phyloP scores from a whole-genome alignment of 306 rosid genomes.

The Carpinus fangiana region DNA sequence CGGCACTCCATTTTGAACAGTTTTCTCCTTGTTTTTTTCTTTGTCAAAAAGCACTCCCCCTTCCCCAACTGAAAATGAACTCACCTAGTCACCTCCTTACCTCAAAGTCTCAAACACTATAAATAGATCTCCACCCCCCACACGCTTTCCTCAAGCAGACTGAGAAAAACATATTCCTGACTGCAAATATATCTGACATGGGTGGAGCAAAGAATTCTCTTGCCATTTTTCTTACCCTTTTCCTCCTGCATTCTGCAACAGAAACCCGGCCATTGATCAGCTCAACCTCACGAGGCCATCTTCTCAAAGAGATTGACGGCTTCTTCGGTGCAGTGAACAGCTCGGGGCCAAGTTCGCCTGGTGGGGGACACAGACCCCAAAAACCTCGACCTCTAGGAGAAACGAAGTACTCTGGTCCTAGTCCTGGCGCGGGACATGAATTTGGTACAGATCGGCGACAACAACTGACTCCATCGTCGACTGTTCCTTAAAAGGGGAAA shows the following conservation, averaged over 20 bases:
- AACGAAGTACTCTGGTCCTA: conserved; percentile 44
- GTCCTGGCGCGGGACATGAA: conserved; percentile 45
- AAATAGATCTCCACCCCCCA: conserved; percentile 36
- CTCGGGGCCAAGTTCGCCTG: conserved; percentile 35
- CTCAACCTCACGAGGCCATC: neutral
- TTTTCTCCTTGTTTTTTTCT: neutral
- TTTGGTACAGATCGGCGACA: neutral
- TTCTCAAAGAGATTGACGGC: conserved; percentile 20
- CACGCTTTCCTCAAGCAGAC: conserved; percentile 18
- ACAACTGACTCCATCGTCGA: neutral
- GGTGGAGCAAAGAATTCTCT: conserved; percentile 34
- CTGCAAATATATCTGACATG: conserved; percentile 32
- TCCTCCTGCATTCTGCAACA: conserved; percentile 15
- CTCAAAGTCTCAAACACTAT: conserved; percentile 29
- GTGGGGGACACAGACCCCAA: conserved; percentile 25
- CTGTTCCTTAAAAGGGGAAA: neutral
- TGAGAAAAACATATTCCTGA: conserved; percentile 5
- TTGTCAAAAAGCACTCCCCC: neutral
- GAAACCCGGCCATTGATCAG: conserved; percentile 41
- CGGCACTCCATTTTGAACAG: conserved; percentile 28
- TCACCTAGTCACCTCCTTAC: neutral
- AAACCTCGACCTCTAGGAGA: conserved; percentile 8
- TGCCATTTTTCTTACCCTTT: conserved; percentile 24
- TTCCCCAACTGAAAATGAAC: neutral
- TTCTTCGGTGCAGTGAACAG: conserved; percentile 21